Evolutionary conservation across 345 rosid species (phyloP).

Genomic region (Eucalyptus erythrocorys): DNA sequence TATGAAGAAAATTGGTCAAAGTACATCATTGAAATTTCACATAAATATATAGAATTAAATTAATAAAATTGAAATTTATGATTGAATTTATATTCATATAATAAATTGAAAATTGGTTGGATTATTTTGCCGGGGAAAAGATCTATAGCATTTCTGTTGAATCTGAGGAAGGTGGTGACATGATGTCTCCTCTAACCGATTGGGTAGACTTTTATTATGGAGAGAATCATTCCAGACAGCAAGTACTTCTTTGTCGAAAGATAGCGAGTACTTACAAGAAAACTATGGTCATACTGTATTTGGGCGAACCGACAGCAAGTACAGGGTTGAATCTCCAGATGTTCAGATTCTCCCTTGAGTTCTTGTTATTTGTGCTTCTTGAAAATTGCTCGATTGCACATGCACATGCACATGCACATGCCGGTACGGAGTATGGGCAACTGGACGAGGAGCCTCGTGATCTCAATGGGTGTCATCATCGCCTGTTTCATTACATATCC

Average conservation of each 20-base stretch:
- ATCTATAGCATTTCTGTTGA: not conserved
- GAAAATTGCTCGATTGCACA: not conserved
- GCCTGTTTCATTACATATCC: not conserved
- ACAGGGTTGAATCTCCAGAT: not conserved
- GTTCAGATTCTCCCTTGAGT: not conserved
- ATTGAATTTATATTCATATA: accelerated
- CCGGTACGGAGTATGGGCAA: not conserved
- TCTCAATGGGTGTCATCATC: not conserved
- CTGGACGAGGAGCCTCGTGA: not conserved
- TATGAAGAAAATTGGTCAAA: not conserved
- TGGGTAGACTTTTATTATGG: not conserved
- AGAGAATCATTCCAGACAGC: not conserved
- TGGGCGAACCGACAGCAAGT: not conserved
- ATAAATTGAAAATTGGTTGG: not conserved
- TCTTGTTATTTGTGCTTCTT: not conserved
- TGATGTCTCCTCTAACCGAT: not conserved
- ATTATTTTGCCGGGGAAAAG: not conserved
- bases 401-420: not conserved
- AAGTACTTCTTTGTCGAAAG: not conserved
- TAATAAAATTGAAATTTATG: not conserved
- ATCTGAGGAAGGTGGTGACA: not conserved
- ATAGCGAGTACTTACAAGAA: not conserved
- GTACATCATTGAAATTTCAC: not conserved
- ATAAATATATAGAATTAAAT: not conserved
- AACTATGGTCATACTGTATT: not conserved